Evolutionary conservation across 345 rosid genomes (phyloP).

Genomic region (Trapa incisa): DNA sequence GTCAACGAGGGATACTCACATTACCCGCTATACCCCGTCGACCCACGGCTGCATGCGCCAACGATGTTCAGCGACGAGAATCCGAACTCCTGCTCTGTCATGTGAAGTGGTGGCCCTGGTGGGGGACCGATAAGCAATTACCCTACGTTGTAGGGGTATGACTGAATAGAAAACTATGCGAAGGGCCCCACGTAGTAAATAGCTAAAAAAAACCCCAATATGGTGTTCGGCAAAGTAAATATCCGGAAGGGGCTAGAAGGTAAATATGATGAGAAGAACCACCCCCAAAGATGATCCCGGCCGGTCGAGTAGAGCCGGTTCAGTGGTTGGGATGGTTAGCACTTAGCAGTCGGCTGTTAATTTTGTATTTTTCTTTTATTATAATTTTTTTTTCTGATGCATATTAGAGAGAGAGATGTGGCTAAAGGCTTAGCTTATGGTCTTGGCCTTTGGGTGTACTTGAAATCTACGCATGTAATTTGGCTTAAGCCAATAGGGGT

Average conservation of each 20-base stretch:
- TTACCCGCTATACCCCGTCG: constrained; percentile 2
- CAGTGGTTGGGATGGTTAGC: background rate
- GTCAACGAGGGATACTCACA: constrained; percentile 5
- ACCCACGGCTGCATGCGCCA: constrained; percentile 11
- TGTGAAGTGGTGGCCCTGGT: constrained; percentile 1
- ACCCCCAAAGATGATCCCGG: background rate
- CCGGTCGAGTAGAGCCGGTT: constrained; percentile 1
- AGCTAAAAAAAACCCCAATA: background rate
- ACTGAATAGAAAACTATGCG: background rate
- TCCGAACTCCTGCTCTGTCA: constrained; percentile 11
- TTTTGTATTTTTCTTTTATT: background rate
- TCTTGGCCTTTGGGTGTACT: too few species aligned
- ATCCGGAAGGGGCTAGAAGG: background rate
- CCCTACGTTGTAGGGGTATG: background rate
- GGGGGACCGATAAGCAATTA: too few species aligned
- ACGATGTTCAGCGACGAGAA: constrained; percentile 15
- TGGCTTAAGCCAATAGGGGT: too few species aligned
- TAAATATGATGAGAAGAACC: background rate
- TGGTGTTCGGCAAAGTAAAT: background rate
- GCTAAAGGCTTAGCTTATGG: too few species aligned
- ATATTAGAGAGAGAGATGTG: too few species aligned
- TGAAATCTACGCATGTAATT: too few species aligned
- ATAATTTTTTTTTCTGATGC: background rate
- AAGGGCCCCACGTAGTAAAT: background rate
- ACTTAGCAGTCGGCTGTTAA: background rate